Conservation (phyloP, 2,329 filamentous ascomycete species). For the Scolecobasidium constrictum region DNA sequence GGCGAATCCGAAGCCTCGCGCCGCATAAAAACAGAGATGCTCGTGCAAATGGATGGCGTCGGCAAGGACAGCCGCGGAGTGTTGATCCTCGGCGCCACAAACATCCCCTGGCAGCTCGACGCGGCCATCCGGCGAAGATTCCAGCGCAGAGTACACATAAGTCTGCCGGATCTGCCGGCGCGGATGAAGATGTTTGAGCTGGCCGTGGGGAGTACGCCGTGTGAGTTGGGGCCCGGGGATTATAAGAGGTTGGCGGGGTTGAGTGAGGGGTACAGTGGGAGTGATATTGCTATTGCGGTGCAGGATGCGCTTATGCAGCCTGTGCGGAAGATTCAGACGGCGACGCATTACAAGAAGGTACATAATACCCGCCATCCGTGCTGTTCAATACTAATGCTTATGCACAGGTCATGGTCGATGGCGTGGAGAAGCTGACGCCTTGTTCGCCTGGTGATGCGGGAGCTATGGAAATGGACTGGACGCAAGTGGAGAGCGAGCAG, state of each 20-base stretch:
- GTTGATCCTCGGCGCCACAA: conserved; percentile 88
- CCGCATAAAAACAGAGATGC: conserved; percentile 95
- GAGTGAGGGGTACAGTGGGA: conserved; percentile 90
- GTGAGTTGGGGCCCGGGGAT: conserved; percentile 66
- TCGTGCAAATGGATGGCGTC: conserved; percentile 98
- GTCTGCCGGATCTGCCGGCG: conserved; percentile 75
- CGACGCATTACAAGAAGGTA: conserved; percentile 95
- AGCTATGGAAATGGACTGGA: conserved; percentile 89
- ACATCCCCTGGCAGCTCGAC: conserved; percentile 98
- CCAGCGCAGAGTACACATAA: conserved; percentile 92
- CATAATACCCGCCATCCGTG: conserved; percentile 11
- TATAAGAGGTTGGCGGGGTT: conserved; percentile 69
- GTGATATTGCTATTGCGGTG: conserved; percentile 90
- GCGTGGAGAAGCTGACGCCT: conserved; percentile 60
- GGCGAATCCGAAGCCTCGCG: conserved; percentile 95
- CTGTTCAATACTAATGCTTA: neutral
- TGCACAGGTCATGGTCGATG: conserved; percentile 57
- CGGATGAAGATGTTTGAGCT: conserved; percentile 94
- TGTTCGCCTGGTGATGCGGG: conserved; percentile 85
- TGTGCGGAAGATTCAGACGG: conserved; percentile 90
- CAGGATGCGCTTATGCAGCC: conserved; percentile 97
- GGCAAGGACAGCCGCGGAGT: conserved; percentile 92
- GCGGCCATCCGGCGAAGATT: conserved; percentile 92
- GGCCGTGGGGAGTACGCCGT: conserved; percentile 85
- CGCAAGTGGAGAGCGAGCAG: conserved; percentile 71